A percentile compares a stretch with the other conserved stretches of the same genome.
Evolutionary conservation across 257 asterid genomes (phyloP).

Genomic region (Solanum habrochaites): DNA sequence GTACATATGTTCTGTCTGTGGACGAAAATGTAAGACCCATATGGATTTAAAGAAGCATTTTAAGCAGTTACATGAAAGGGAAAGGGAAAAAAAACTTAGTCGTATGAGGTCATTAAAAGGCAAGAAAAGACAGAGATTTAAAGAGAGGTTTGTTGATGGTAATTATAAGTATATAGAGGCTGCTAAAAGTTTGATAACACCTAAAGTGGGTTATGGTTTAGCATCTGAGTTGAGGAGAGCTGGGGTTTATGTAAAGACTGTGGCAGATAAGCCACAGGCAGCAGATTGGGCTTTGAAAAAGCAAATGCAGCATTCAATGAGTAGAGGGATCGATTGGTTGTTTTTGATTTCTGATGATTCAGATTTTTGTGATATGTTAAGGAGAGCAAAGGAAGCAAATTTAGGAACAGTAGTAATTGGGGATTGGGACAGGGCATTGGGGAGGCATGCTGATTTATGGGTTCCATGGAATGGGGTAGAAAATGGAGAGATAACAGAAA

Average conservation of each 20-base stretch:
- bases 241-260: conserved; percentile 81
- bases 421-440: conserved; percentile 67
- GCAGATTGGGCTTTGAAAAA: conserved; percentile 95
- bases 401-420: conserved; percentile 92
- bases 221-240: conserved; percentile 79
- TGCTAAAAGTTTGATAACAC: conserved; percentile 47
- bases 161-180: conserved; percentile 74
- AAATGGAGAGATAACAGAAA: conserved; percentile 69
- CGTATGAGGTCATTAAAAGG: conserved; percentile 79
- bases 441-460: conserved; percentile 83
- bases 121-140: conserved; percentile 68
- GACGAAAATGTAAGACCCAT: conserved; percentile 61
- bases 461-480: conserved; percentile 70
- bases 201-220: conserved; percentile 69
- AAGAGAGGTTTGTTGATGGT: conserved; percentile 62
- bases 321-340: conserved; percentile 85
- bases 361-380: conserved; percentile 70
- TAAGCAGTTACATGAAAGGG: conserved; percentile 71
- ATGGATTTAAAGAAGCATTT: conserved; percentile 80
- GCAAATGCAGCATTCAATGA: conserved; percentile 89
- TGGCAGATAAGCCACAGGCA: conserved; percentile 88
- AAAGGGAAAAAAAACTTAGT: conserved; percentile 68
- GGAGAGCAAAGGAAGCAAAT: conserved; percentile 69
- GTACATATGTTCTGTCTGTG: conserved; percentile 76
- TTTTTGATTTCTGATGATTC: conserved; percentile 83